Percentiles rank a stretch among this genome's conserved stretches.
Evolutionary conservation across 2,329 filamentous ascomycete genomes (phyloP).

Genomic region (Hymenoscyphus occultus): DNA sequence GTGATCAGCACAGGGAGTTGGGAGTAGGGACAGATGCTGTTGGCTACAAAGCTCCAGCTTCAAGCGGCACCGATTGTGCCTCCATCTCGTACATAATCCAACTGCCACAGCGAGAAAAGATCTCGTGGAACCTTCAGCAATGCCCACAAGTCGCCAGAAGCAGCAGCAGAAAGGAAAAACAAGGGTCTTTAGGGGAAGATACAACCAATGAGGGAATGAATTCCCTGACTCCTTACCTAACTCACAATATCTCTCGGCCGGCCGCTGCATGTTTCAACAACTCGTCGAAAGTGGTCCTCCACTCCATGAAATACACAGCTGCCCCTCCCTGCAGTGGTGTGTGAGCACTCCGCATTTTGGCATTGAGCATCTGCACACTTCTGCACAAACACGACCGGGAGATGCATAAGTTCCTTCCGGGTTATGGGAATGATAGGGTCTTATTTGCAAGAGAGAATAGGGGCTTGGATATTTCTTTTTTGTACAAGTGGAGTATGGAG

Average conservation of each 20-base stretch:
- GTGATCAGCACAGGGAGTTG: neutral
- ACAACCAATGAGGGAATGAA: neutral
- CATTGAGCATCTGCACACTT: neutral
- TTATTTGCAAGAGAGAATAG: neutral
- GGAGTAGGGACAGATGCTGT: neutral
- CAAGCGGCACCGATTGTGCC: neutral
- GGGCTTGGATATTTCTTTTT: neutral
- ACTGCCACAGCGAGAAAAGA: neutral
- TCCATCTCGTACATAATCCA: neutral
- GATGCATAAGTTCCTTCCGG: neutral
- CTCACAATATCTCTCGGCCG: neutral
- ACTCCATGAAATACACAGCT: neutral
- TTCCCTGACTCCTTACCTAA: neutral
- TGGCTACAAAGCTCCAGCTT: neutral
- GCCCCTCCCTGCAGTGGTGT: neutral
- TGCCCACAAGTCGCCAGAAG: neutral
- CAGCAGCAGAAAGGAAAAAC: neutral
- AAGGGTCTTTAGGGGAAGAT: neutral
- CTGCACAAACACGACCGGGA: neutral
- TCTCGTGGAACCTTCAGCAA: neutral
- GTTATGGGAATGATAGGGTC: neutral
- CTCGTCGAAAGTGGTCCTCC: neutral
- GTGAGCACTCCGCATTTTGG: neutral
- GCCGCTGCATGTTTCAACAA: conserved; percentile 1
- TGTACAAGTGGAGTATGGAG: conserved; percentile 4